These are phyloP conservation scores for Artemisia argyi DNA, from an alignment of 129 eudicot species.

Conservation along the genomic window DNA sequence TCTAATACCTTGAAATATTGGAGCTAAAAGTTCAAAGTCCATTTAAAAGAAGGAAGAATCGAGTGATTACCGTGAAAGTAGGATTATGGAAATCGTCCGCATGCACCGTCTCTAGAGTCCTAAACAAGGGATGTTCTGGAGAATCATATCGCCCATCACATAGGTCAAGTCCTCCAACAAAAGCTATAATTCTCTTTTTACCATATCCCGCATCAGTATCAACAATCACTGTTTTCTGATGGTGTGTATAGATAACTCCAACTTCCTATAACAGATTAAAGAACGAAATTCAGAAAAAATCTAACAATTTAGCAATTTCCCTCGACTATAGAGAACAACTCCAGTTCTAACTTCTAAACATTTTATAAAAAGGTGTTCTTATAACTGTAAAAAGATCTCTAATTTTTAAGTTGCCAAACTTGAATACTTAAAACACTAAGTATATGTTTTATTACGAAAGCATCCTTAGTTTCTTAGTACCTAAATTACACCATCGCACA, in stretches of 20 bases:
- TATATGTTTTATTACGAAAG: not conserved
- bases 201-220: slow-evolving; percentile 93
- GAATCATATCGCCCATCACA: slow-evolving; percentile 96
- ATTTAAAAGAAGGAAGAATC: not conserved
- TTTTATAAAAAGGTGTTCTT: not conserved
- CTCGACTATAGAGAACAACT: not conserved
- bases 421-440: not conserved
- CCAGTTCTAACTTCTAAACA: not conserved
- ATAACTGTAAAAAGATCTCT: not conserved
- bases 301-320: not conserved
- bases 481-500: not conserved
- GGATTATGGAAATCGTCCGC: slow-evolving; percentile 93
- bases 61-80: slow-evolving; percentile 57
- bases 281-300: slow-evolving; percentile 3
- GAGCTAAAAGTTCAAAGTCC: slow-evolving; percentile 43
- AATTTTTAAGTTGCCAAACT: slow-evolving; percentile 6
- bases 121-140: slow-evolving; percentile 80
- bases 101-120: slow-evolving; percentile 67
- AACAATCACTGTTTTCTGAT: slow-evolving; percentile 89
- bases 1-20: slow-evolving; percentile 40
- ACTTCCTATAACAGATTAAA: slow-evolving; percentile 57
- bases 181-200: slow-evolving; percentile 77
- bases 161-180: slow-evolving; percentile 89
- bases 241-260: slow-evolving; percentile 82
- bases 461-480: not conserved